Percentiles rank a stretch among this genome's conserved stretches.
phyloP scores from a whole-genome alignment of 345 rosid species.

The Eucalyptus viminalis region DNA sequence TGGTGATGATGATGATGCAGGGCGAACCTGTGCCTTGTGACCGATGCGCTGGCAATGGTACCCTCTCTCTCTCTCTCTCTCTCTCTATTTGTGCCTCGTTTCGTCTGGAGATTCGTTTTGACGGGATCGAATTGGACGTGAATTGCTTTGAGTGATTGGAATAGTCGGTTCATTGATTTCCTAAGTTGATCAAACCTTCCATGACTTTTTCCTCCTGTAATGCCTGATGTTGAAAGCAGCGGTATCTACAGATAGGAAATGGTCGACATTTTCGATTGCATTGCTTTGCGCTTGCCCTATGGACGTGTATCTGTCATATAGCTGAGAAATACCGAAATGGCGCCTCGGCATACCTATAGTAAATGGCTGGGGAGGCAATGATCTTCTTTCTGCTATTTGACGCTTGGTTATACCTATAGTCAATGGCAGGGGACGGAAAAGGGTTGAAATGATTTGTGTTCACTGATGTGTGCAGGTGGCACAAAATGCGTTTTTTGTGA shows the following conservation, averaged over 20 bases:
- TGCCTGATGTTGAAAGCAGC: not conserved
- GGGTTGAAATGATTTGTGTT: not conserved
- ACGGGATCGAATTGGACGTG: not conserved
- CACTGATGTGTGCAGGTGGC: conserved; percentile 38
- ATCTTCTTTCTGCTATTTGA: not conserved
- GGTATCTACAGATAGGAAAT: not conserved
- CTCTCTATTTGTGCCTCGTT: not conserved
- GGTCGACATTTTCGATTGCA: not conserved
- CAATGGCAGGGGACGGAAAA: not conserved
- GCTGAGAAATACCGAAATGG: not conserved
- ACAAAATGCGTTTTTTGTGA: conserved; percentile 84
- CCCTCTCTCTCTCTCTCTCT: not conserved
- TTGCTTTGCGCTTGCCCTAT: not conserved
- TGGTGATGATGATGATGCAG: conserved; percentile 17
- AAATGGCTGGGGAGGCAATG: not conserved
- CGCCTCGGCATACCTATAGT: not conserved
- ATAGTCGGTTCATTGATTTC: not conserved
- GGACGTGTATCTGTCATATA: not conserved
- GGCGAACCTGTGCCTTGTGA: conserved; percentile 94
- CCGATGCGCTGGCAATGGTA: conserved; percentile 89
- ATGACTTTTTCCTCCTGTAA: not conserved
- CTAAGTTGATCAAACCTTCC: not conserved
- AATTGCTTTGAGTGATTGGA: not conserved
- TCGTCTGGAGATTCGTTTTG: not conserved
- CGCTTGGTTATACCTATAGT: not conserved